phyloP scores from a whole-genome alignment of 768 basidiomycete genomes.

The Russula compacta region DNA sequence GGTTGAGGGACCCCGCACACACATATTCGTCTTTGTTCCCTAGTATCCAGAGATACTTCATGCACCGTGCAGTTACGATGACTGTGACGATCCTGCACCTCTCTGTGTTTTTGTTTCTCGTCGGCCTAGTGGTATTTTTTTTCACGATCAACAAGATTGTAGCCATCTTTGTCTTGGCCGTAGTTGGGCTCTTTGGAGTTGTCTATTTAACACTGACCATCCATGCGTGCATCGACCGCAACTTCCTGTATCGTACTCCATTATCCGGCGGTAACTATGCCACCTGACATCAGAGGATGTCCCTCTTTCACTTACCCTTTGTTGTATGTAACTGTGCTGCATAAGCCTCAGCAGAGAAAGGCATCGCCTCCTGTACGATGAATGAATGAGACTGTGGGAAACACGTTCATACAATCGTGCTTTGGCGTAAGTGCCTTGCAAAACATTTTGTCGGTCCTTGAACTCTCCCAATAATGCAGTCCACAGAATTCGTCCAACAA shows the following conservation, averaged over 20 bases:
- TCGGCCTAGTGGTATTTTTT: background rate
- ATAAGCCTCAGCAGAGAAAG: no score
- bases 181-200: background rate
- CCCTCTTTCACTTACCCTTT: no score
- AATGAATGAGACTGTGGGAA: no score
- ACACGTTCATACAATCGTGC: no score
- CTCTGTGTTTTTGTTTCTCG: background rate
- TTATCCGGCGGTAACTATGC: background rate
- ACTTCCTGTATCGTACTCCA: background rate
- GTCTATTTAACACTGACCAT: background rate
- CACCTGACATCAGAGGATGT: no score
- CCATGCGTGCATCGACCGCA: background rate
- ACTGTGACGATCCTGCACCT: constrained; percentile 23
- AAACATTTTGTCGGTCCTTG: no score
- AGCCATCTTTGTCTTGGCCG: background rate
- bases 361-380: no score
- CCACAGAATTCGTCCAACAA: no score
- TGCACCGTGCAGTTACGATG: background rate
- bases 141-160: background rate
- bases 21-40: constrained; percentile 23
- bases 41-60: background rate
- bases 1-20: constrained; percentile 29
- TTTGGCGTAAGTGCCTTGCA: no score
- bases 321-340: no score
- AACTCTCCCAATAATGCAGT: no score